Percentiles rank a stretch among this genome's conserved stretches.
Evolutionary conservation across 164 flowering plant species (phyloP).

Genomic region (Euptelea pleiosperma): DNA sequence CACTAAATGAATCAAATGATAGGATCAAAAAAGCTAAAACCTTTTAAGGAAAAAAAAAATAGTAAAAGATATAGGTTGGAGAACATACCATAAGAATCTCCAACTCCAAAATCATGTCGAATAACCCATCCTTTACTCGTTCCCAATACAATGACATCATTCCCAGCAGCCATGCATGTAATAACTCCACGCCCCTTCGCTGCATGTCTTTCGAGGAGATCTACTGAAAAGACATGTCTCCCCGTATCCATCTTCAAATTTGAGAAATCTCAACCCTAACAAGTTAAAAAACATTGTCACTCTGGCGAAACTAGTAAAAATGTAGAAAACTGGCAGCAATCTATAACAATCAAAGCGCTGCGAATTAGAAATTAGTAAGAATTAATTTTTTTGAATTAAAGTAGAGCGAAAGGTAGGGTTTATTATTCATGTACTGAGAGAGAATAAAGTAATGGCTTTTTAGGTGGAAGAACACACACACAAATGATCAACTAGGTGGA

Average conservation of each 20-base stretch:
- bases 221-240: conserved; percentile 78
- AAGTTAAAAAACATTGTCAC: background rate
- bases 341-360: too few relatives aligned
- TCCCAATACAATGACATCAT: conserved; percentile 87
- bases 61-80: background rate
- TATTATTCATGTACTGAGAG: too few relatives aligned
- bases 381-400: too few relatives aligned
- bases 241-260: conserved; percentile 49
- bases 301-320: too few relatives aligned
- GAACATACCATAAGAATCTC: conserved; percentile 72
- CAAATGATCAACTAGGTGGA: too few relatives aligned
- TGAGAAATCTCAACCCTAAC: conserved; percentile 13
- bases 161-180: conserved; percentile 97
- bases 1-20: background rate
- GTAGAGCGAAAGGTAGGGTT: too few relatives aligned
- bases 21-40: background rate
- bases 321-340: too few relatives aligned
- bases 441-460: too few relatives aligned
- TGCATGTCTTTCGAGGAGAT: conserved; percentile 85
- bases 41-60: background rate
- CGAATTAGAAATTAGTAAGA: too few relatives aligned
- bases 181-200: conserved; percentile 82
- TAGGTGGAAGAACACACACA: too few relatives aligned
- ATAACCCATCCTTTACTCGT: conserved; percentile 96
- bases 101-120: conserved; percentile 89